Base-by-base conservation (phyloP, 208 protist genomes). In the Acanthamoeba culbertsoni region DNA sequence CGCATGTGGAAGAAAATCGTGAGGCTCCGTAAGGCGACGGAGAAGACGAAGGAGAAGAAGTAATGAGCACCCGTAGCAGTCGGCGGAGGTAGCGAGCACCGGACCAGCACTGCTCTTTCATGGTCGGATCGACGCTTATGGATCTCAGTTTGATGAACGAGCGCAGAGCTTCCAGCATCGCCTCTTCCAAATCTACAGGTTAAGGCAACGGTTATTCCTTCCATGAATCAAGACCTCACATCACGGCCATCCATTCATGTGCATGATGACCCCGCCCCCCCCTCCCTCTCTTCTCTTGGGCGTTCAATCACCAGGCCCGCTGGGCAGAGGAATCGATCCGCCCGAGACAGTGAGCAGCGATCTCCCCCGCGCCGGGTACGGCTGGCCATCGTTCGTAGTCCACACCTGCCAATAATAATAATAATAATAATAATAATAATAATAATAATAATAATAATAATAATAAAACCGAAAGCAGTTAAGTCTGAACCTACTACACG, bases 21-120 rank as follows among this genome's bases (percentile, higher is more conserved):
- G n/a, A n/a, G n/a, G n/a, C n/a, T n/a, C n/a, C n/a, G 55, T 7
- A 4, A 4, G 31, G 55, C 12, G 7, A n/a, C 12, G 55, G 55
- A n/a, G 55, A 7, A n/a, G 14, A 63, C 20, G 23, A n/a, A 75
- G 65, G 16, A 43, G 28, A 75, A 77, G 68, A 23, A 75, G 63
- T n/a, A 7, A 75, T 31, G 63, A 63, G 43, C 12, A 88, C 79
- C 45, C 53, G 45, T 1, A 91, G 59, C 16, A 91, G 59, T 7
- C 45, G 53, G 33, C 86, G 86, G 7, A 91, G 86, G 31, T 51
- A 91, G 33, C 86, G 86, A 16, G 86, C 86, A 14, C 86, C 86
- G 26, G 35, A 43, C 86, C 86, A 92, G 57, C 86, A 92, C 46
- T 92, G 42, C n/a, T 75, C 86, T 26, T 45, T 92, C 53, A 92